These are phyloP conservation scores for Trichoderma afroharzianum DNA, from an alignment of 2,329 filamentous ascomycete species.

Conservation along the genomic window DNA sequence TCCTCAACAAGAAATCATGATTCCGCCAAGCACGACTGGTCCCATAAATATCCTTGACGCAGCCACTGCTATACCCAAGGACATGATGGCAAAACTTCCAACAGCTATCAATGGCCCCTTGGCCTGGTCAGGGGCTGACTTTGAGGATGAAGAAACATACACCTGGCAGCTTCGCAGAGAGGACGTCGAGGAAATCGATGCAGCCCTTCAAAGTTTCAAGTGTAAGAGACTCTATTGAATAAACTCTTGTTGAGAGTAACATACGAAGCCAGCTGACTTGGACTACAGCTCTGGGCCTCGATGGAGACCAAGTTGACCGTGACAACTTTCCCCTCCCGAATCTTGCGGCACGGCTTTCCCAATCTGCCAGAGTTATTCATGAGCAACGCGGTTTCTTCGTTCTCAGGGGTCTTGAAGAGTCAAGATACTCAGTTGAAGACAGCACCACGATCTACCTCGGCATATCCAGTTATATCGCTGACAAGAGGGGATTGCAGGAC, in stretches of 20 bases:
- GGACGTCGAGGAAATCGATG: constrained; percentile 25
- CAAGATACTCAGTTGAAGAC: constrained; percentile 48
- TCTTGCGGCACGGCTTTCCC: constrained; percentile 33
- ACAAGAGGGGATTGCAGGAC: constrained; percentile 49
- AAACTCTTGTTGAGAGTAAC: constrained; percentile 19
- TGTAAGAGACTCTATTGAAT: constrained; percentile 13
- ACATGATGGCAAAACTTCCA: neutral
- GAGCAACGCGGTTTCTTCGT: constrained; percentile 49
- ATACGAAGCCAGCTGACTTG: constrained; percentile 25
- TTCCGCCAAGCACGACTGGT: neutral
- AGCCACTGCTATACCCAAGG: neutral
- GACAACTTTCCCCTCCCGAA: constrained; percentile 41
- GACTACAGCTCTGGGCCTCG: constrained; percentile 29
- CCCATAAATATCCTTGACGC: neutral
- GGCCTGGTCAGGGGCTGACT: constrained; percentile 20
- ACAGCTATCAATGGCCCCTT: constrained; percentile 16
- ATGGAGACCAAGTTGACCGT: constrained; percentile 35
- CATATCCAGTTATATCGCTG: constrained; percentile 53
- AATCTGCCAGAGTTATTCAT: constrained; percentile 36
- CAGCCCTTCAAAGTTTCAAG: constrained; percentile 26
- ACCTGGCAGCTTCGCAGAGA: constrained; percentile 21
- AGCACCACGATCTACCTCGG: constrained; percentile 54
- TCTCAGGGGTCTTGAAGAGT: constrained; percentile 50
- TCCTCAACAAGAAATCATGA: neutral
- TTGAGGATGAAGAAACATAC: constrained; percentile 18